Base-by-base conservation (phyloP, 2,329 filamentous ascomycete species). In the Xylariaceae sp. region DNA sequence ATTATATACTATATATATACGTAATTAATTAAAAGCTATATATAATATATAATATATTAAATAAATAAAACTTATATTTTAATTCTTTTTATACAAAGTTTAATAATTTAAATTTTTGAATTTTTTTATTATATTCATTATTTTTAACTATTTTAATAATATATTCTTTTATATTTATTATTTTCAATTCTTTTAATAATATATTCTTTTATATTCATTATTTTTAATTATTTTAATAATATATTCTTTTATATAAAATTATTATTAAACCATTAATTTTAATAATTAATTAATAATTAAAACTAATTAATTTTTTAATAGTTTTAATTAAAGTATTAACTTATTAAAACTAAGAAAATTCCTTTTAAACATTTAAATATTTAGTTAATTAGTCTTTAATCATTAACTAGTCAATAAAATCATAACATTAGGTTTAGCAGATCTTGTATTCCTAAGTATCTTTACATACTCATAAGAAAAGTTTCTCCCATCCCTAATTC, bases 331-430 rank as follows among this genome's bases (percentile, higher is more conserved):
- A 31, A 31, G 11, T 17, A 11, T 11, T 35, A 6, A 30, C 32
- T 17, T 44, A 15, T 32, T 18, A 32, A 35, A 44, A 35, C 19
- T 35, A 44, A 44, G 18, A 11, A 9, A 32, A 15, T 17, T 35
- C 15, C 12, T 6, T 35, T 44, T 44, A 31, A 44, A 31, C 15
- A n/a, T 35, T 44, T 10, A 32, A 15, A 10, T 15, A 33, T 32
- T 15, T 44, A 44, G 31, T 44, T 33, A 44, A 44, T 44, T 17
- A 44, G 19, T 32, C 15, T 44, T 11, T 44, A 44, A 44, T 6
- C 18, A 32, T 15, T 31, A 35, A 33, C 11, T 42, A 27, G 14
- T 5, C 31, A 42, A 30, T 19, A 7, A 30, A 30, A 27, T 12
- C 11, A 11, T 35, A 6, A 30, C 18, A 30, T 3, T 9, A 43